These are phyloP conservation scores for Chrysanthemum lavandulifolium DNA, from an alignment of 129 eudicot genomes.

Conservation along the genomic window DNA sequence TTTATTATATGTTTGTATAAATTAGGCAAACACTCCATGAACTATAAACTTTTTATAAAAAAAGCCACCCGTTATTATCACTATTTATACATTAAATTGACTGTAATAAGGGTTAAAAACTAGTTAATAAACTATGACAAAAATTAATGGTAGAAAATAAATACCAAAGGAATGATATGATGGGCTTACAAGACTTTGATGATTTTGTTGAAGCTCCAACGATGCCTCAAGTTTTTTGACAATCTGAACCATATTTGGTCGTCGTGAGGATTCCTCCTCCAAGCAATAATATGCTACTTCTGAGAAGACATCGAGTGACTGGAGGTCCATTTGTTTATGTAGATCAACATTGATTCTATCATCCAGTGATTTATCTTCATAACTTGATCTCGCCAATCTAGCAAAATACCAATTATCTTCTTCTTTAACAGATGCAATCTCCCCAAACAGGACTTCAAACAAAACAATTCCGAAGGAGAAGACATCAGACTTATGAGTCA, in stretches of 20 bases:
- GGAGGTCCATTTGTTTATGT: background rate
- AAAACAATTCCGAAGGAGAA: background rate
- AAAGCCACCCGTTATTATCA: too few relatives aligned
- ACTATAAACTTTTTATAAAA: too few relatives aligned
- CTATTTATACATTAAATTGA: too few relatives aligned
- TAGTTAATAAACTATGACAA: too few relatives aligned
- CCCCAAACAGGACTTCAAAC: background rate
- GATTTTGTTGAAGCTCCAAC: background rate
- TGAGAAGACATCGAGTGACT: background rate
- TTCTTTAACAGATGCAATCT: background rate
- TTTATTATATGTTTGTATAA: too few relatives aligned
- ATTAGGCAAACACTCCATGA: too few relatives aligned
- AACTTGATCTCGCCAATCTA: background rate
- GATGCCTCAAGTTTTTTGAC: background rate
- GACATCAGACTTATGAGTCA: background rate
- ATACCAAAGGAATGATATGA: background rate
- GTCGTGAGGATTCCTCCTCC: too few relatives aligned
- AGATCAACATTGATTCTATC: background rate
- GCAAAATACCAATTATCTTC: background rate
- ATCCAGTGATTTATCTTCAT: background rate
- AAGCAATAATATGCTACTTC: background rate
- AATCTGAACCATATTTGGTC: background rate
- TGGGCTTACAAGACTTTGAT: background rate
- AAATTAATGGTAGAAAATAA: too few relatives aligned
- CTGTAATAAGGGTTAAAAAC: too few relatives aligned